Evolutionary conservation across 345 rosid genomes (phyloP).

Genomic region (Eucalyptus curtisii): DNA sequence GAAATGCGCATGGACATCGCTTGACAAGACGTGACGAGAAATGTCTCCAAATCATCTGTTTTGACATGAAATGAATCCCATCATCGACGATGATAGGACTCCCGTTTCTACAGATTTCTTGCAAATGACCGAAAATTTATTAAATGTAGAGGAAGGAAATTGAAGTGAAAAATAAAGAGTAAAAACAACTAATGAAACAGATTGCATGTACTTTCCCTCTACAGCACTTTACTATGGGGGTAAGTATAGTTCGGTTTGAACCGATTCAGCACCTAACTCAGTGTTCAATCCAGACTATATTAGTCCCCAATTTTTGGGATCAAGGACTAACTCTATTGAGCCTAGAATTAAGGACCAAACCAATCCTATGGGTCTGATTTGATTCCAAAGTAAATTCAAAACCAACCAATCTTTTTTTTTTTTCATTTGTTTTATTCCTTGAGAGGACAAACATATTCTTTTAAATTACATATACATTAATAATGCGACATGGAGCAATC

Average conservation of each 20-base stretch:
- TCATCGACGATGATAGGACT: neutral
- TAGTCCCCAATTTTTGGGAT: fast-evolving
- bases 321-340: fast-evolving
- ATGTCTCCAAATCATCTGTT: neutral
- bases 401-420: too few relatives aligned
- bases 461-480: too few relatives aligned
- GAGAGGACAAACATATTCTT: fast-evolving
- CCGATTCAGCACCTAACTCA: fast-evolving
- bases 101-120: too few relatives aligned
- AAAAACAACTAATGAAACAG: neutral
- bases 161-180: neutral
- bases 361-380: fast-evolving
- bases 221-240: neutral
- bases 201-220: neutral
- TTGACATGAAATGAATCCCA: neutral
- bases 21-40: neutral
- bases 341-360: fast-evolving
- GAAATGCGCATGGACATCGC: neutral
- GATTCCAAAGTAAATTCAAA: fast-evolving
- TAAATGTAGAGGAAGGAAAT: neutral
- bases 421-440: too few relatives aligned
- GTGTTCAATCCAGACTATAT: fast-evolving
- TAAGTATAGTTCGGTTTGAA: fast-evolving
- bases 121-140: neutral
- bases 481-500: fast-evolving